A percentile compares a stretch with the other conserved stretches of the same genome.
Conservation (phyloP, 176 grass and related monocot genomes). For the Triticum monococcum region DNA sequence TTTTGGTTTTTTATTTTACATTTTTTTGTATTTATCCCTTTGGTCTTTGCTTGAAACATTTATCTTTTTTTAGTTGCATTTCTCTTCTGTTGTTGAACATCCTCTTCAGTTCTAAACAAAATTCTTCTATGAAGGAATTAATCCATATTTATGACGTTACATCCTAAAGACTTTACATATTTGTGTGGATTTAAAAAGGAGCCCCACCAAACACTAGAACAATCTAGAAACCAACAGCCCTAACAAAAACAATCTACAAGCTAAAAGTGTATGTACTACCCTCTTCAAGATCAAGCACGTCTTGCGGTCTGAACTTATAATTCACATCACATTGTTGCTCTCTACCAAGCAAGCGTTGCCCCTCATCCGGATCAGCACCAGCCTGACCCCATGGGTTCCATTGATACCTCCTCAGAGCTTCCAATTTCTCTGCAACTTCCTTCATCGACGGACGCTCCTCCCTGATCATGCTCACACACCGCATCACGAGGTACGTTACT, state of each 20-base stretch:
- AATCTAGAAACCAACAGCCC: too few species aligned
- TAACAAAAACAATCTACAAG: neutral
- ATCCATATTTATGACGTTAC: too few species aligned
- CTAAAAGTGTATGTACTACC: neutral
- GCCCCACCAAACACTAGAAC: neutral
- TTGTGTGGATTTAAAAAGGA: too few species aligned
- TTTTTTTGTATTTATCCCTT: too few species aligned
- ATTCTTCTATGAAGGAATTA: too few species aligned
- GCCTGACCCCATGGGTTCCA: neutral
- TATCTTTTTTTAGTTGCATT: too few species aligned
- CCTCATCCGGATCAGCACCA: neutral
- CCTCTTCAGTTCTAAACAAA: too few species aligned
- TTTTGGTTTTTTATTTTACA: too few species aligned
- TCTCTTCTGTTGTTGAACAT: too few species aligned
- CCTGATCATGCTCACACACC: constrained; percentile 38
- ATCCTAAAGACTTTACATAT: too few species aligned
- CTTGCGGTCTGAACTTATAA: constrained; percentile 22
- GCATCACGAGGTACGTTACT: constrained; percentile 32
- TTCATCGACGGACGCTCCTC: constrained; percentile 41
- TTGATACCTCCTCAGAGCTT: constrained; percentile 19
- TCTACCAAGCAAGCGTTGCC: constrained; percentile 32
- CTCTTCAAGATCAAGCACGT: constrained; percentile 16
- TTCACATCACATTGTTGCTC: constrained; percentile 5
- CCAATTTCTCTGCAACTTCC: constrained; percentile 39
- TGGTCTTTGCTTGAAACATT: too few species aligned